Conservation (phyloP, 2,329 filamentous ascomycete species). For the Paracamarosporium sp. region DNA sequence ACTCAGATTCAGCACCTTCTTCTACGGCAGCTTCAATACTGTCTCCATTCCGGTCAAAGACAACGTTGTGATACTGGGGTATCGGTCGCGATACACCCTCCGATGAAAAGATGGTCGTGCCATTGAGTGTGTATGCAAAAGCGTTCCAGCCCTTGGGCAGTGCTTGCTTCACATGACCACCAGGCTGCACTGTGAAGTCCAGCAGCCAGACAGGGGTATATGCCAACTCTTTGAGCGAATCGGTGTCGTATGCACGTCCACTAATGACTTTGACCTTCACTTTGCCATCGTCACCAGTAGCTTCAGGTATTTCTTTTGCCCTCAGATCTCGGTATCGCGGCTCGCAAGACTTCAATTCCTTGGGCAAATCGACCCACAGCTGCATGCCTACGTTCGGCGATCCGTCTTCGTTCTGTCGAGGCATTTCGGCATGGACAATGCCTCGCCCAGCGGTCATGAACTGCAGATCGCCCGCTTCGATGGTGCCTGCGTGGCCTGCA, state of each 20-base stretch:
- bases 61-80: conserved; percentile 82
- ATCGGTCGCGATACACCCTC: conserved; percentile 53
- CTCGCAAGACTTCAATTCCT: conserved; percentile 83
- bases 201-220: conserved; percentile 98
- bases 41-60: conserved; percentile 83
- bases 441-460: conserved; percentile 96
- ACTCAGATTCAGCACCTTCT: conserved; percentile 64
- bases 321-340: conserved; percentile 88
- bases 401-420: conserved; percentile 77
- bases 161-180: conserved; percentile 76
- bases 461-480: conserved; percentile 86
- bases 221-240: conserved; percentile 86
- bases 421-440: conserved; percentile 97
- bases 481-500: conserved; percentile 81
- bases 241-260: conserved; percentile 81
- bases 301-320: conserved; percentile 78
- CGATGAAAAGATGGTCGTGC: conserved; percentile 66
- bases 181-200: conserved; percentile 80
- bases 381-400: conserved; percentile 85
- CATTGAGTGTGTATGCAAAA: conserved; percentile 85
- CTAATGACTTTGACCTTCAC: conserved; percentile 90
- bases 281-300: conserved; percentile 72
- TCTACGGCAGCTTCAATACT: conserved; percentile 74
- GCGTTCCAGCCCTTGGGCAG: conserved; percentile 86
- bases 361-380: conserved; percentile 92